Evolutionary conservation across 805 yeast species (phyloP), one percentile per base, ranked within the genome.

Genomic region (Helenozyma baotianmanensis): DNA sequence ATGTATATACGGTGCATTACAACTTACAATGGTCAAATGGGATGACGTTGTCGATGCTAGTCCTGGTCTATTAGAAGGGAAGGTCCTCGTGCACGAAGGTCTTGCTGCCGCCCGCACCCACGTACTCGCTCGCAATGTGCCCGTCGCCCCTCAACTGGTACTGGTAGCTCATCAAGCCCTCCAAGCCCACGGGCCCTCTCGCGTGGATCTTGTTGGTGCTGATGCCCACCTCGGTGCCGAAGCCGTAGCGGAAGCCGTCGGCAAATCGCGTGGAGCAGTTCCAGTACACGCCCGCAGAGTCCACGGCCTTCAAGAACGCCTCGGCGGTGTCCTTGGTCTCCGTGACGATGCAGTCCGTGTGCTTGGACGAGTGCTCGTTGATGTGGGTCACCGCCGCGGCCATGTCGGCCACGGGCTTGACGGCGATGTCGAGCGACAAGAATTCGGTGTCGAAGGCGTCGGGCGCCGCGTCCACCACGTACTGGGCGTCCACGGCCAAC

Each of bases 211-310:
- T 92, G 55, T 90, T 89, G 27, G 98, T 92, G 30, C 95, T 82
- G 39, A 92, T 90, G 22, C 99, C 99, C 12, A 92, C 98, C 60
- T 92, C 99, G 5, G 99, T 82, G 33, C 99, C 99, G 56, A 94
- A 92, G 0, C 99, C 99, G 54, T 90, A 92, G 56, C 98, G 76
- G 72, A 86, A 92, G 3, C 99, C 99, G 60, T 92, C 99, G 6
- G 99, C 97, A 64, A 92, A 92, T 54, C 99, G 72, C 7, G 97
- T 87, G 14, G 96, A 84, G 30, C 95, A 90, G 55, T 92, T 92
- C 97, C 97, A 90, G 66, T 87, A 92, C 9, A 92, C 95, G 36
- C 97, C 97, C 1, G 97, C 82, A 2, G 97, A 85, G 58, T 92
- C 98, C 28, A 92, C 74, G 14, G 89, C 92, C 53, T 78, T 78